These are phyloP conservation scores for Boechera stricta DNA, from an alignment of 345 rosid genomes.

Conservation along the genomic window DNA sequence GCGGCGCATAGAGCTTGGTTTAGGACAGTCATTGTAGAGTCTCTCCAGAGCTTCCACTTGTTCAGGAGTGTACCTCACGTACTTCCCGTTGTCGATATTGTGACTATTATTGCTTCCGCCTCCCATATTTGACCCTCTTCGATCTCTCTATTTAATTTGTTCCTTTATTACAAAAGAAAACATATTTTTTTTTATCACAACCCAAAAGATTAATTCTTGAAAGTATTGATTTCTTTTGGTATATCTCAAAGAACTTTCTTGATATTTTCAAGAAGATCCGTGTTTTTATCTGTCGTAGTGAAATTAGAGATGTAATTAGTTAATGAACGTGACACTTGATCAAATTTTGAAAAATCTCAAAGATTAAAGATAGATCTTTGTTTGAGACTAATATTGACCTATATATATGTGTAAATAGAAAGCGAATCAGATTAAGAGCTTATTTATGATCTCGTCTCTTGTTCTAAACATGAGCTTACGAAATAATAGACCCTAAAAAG, in stretches of 20 bases:
- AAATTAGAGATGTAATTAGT: constrained; percentile 5
- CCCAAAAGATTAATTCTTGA: neutral
- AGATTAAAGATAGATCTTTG: constrained; percentile 24
- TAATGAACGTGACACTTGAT: constrained; percentile 26
- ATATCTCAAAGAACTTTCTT: constrained; percentile 15
- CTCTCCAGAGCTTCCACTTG: constrained; percentile 99
- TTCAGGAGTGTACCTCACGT: constrained; percentile 95
- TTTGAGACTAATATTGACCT: neutral
- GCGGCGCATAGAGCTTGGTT: constrained; percentile 94
- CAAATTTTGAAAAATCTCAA: constrained; percentile 16
- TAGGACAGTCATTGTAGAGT: constrained; percentile 96
- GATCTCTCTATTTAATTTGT: constrained; percentile 17
- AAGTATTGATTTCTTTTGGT: neutral
- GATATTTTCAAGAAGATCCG: neutral
- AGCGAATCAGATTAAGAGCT: neutral
- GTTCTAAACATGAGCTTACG: constrained; percentile 6
- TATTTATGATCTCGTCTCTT: neutral
- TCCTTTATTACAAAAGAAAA: neutral
- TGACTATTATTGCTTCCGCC: constrained; percentile 78
- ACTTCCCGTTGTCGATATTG: constrained; percentile 77
- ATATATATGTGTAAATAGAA: constrained; percentile 11
- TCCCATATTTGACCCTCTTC: constrained; percentile 44
- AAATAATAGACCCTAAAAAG: constrained; percentile 15
- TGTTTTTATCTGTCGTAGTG: neutral
- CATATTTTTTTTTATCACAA: neutral